A percentile compares a stretch with the other conserved stretches of the same genome.
Conservation (phyloP, 2,329 filamentous ascomycete species). For the Paraconiothyrium sp. region DNA sequence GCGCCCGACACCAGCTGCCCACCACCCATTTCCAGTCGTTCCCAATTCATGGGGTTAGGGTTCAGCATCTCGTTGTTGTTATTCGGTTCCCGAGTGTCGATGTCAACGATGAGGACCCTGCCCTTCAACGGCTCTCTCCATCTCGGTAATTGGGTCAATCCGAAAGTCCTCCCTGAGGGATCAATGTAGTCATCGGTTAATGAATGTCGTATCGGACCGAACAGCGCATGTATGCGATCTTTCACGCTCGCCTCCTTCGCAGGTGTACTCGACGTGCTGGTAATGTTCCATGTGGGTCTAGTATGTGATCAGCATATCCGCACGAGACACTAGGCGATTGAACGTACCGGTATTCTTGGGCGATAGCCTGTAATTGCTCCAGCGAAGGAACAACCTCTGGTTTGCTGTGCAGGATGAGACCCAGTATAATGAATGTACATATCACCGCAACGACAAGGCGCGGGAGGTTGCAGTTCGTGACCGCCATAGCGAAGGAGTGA, state of each 20-base stretch:
- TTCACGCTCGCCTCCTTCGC: neutral
- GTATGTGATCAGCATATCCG: neutral
- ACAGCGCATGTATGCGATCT: slow-evolving; percentile 12
- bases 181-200: slow-evolving; percentile 13
- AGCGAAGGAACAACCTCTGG: slow-evolving; percentile 12
- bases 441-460: slow-evolving; percentile 5
- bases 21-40: slow-evolving; percentile 32
- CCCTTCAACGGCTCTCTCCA: slow-evolving; percentile 38
- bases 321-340: neutral
- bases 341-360: slow-evolving; percentile 10
- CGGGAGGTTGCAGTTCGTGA: slow-evolving; percentile 4
- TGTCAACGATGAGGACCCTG: slow-evolving; percentile 42
- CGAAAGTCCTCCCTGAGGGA: slow-evolving; percentile 11
- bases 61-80: slow-evolving; percentile 34
- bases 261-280: neutral
- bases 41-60: slow-evolving; percentile 32
- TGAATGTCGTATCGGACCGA: slow-evolving; percentile 7
- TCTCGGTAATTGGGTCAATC: slow-evolving; percentile 8
- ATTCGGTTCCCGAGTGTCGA: slow-evolving; percentile 40
- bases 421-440: slow-evolving; percentile 4
- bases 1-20: slow-evolving; percentile 48
- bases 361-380: slow-evolving; percentile 9
- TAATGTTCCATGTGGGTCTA: slow-evolving; percentile 7
- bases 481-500: slow-evolving; percentile 6
- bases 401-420: slow-evolving; percentile 7